Base-by-base conservation (phyloP, 164 flowering plant genomes). In the Cinnamomum chago region DNA sequence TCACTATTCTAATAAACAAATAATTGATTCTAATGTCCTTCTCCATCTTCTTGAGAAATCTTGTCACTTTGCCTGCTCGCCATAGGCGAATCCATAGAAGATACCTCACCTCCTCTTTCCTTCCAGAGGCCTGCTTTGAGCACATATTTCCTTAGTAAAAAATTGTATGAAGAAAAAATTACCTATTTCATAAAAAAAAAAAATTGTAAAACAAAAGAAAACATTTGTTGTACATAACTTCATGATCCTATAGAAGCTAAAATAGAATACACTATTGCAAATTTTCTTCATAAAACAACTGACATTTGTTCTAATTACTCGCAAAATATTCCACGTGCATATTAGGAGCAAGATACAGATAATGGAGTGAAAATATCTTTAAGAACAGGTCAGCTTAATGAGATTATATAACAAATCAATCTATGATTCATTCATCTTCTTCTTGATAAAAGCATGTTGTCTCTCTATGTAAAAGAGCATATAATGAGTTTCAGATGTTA, bases 21-120 rank as follows among this genome's bases (percentile, higher is more conserved):
- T 90, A 90, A 77, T 87, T 90, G 80, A 92, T 84, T 40, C 92
- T 81, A 2, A 87, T 89, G 70, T 92, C 92, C 74, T 88, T 89
- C 84, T 90, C 97, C 86, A 92, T 50, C 78, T 78, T 85, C 52
- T 80, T 79, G 47, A 89, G 87, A 76, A 89, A 92, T 24, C 70
- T 72, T 2, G 79, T 82, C 18, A 88, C 88, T 79, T 80, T 84
- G 14, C 77, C 83, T 5, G 75, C 87, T 58, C 97, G 89, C 76
- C 75, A 81, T 70, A 92, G 77, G 76, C 97, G 80, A 52, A 87
- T 86, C 92, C 90, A 89, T 18, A 92, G 67, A 40, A 92, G 83
- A 74, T 87, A 92, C 65, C 97, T 86, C 67, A 89, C 85, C 51
- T 28, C 84, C 89, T 92, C 94, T 77, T 81, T 84, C 51, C 78